These are phyloP conservation scores for Murraya paniculata DNA, from an alignment of 345 rosid genomes.

Conservation along the genomic window DNA sequence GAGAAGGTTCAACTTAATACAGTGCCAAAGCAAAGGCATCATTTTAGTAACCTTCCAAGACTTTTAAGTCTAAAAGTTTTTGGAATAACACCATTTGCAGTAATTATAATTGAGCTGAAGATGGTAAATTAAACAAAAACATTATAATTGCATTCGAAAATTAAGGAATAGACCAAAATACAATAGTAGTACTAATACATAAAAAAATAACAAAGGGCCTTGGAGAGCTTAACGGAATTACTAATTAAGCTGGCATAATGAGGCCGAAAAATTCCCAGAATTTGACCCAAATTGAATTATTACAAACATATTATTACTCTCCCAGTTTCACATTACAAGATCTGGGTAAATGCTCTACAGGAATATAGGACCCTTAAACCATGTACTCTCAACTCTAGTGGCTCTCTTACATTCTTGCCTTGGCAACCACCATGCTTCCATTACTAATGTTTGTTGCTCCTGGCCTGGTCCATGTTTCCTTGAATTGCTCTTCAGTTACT, in stretches of 20 bases:
- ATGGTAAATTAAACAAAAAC: neutral
- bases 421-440: constrained; percentile 59
- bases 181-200: neutral
- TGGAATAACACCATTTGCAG: neutral
- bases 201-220: neutral
- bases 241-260: constrained; percentile 2
- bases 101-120: neutral
- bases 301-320: constrained; percentile 29
- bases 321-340: constrained; percentile 25
- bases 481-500: constrained; percentile 97
- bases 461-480: constrained; percentile 77
- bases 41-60: too few species aligned
- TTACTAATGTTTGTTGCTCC: constrained; percentile 50
- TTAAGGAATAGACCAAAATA: neutral
- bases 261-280: constrained; percentile 13
- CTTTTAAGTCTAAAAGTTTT: too few species aligned
- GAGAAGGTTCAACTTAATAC: neutral
- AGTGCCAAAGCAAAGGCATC: too few species aligned
- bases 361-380: neutral
- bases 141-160: neutral
- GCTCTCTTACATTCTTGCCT: constrained; percentile 68
- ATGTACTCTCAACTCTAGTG: neutral
- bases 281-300: constrained; percentile 23
- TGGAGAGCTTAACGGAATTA: neutral
- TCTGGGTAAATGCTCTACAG: constrained; percentile 19